phyloP scores from a whole-genome alignment of 371 early-diverging fungal genomes.

The Lichtheimia ramosa region DNA sequence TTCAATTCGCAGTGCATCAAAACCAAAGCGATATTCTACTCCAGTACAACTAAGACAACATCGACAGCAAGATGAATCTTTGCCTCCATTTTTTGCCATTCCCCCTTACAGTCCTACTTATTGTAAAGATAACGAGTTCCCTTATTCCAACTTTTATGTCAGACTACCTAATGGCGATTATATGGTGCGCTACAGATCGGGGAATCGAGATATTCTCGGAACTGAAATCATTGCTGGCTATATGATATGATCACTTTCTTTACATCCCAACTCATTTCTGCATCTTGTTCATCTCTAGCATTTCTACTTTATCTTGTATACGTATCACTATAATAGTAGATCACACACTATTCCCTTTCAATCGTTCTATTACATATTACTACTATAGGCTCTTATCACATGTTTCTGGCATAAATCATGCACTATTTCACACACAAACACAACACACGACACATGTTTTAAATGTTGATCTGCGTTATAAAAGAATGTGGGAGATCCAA shows the following conservation, averaged over 20 bases:
- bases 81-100: conserved; percentile 12
- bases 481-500: too few species aligned
- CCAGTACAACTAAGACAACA: too few species aligned
- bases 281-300: background rate
- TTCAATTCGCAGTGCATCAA: too few species aligned
- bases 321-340: background rate
- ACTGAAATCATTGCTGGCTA: conserved; percentile 47
- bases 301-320: background rate
- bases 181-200: conserved; percentile 48
- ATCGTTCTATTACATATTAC: too few species aligned
- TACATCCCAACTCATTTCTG: background rate
- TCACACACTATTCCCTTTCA: too few species aligned
- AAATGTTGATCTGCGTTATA: too few species aligned
- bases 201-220: conserved; percentile 44
- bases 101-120: conserved; percentile 53
- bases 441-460: too few species aligned
- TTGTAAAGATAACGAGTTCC: conserved; percentile 40
- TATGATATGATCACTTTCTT: conserved; percentile 12
- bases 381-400: too few species aligned
- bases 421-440: too few species aligned
- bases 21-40: too few species aligned
- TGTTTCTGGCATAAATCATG: too few species aligned
- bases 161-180: conserved; percentile 47
- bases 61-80: too few species aligned
- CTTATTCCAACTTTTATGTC: conserved; percentile 51